Evolutionary conservation across 768 basidiomycete species (phyloP), one percentile per base, ranked within the genome.

Genomic region (Asterophora parasitica): DNA sequence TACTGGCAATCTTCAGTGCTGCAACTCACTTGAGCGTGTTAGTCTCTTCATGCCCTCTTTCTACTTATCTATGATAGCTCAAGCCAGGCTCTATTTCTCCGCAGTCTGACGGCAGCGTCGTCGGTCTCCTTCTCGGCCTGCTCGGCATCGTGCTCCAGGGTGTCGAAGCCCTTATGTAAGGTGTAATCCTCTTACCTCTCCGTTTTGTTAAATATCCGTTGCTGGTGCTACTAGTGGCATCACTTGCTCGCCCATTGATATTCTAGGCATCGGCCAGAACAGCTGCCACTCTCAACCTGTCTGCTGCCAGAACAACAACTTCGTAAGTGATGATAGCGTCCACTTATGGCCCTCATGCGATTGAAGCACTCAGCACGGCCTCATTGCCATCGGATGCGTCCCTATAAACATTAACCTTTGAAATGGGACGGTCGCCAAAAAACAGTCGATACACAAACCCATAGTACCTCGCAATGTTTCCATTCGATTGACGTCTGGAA

Each of bases 351-450:
- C 12, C 50, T 54, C n/a, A n/a, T n/a, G n/a, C n/a, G 17, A 51
- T 40, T 17, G 33, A 16, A 8, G 20, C 28, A 15, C 46, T 2
- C 35, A 62, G 63, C 47, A 48, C 11, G 72, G 73, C 2, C 12
- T 76, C 9, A 45, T 77, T 48, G 61, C 58, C 39, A 48, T 73
- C 44, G 71, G 60, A n/a, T 77, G 75, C 54, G 52, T 57, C 10
- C 66, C 69, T 10, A 62, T 76, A 61, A 60, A 57, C 53, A 65
- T 31, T 4, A 49, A 49, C 42, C 50, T 57, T 19, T 54, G 13
- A 50, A 44, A 15, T 16, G 8, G 7, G 15, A 20, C n/a, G n/a
- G n/a, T n/a, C n/a, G n/a, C n/a, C n/a, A n/a, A n/a, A n/a, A n/a
- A n/a, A n/a, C n/a, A n/a, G n/a, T n/a, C n/a, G n/a, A n/a, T n/a